phyloP scores from a whole-genome alignment of 2,329 filamentous ascomycete genomes.

The Aspergillus ustus region DNA sequence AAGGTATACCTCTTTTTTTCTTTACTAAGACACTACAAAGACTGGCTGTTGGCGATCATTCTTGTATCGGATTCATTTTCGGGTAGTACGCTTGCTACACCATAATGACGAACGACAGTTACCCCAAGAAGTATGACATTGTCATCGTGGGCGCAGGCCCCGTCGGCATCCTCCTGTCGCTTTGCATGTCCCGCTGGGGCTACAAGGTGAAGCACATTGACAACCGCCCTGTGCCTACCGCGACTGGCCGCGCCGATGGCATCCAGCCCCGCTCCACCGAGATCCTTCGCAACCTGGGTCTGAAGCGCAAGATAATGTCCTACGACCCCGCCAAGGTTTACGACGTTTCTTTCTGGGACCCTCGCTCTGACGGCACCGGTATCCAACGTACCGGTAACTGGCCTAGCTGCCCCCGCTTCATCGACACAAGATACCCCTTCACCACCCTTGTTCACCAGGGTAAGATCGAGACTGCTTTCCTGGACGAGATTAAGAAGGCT shows the following conservation, averaged over 20 bases:
- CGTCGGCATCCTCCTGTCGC: constrained; percentile 84
- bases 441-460: constrained; percentile 67
- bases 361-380: constrained; percentile 54
- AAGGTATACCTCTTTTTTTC: constrained; percentile 4
- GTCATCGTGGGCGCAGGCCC: constrained; percentile 91
- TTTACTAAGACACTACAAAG: background rate
- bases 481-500: constrained; percentile 64
- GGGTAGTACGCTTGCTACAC: background rate
- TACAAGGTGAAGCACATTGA: constrained; percentile 96
- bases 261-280: constrained; percentile 90
- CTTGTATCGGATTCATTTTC: background rate
- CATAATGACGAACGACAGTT: constrained; percentile 25
- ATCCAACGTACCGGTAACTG: constrained; percentile 69
- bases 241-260: constrained; percentile 85
- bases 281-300: constrained; percentile 83
- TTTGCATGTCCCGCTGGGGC: constrained; percentile 87
- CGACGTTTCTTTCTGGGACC: constrained; percentile 70
- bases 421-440: constrained; percentile 67
- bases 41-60: constrained; percentile 4
- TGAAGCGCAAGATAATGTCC: constrained; percentile 87
- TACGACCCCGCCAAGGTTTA: constrained; percentile 85
- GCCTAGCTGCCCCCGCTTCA: constrained; percentile 86
- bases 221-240: constrained; percentile 82
- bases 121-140: constrained; percentile 62
- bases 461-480: constrained; percentile 65